Base-by-base conservation (phyloP, 345 rosid species). In the Erucastrum elatum region DNA sequence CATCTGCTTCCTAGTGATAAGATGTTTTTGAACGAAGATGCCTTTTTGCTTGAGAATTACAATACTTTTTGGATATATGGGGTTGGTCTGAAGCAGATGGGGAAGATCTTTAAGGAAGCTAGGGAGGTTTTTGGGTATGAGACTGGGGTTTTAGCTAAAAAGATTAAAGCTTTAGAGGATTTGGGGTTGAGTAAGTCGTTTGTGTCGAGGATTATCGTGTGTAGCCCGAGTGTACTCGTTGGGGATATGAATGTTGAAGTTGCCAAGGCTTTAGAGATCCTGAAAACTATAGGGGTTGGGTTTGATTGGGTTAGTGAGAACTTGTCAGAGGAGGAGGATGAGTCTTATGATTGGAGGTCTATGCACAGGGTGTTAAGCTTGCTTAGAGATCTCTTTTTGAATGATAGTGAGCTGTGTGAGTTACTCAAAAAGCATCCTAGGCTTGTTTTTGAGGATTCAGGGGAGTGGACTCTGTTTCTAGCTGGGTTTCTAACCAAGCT, bases 11-110 rank as follows among this genome's bases (percentile, higher is more conserved):
- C 88, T 0, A 72, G 74, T 37, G 84, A 87, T 68, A 73, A 81
- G 80, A 84, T 88, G 75, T 89, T 85, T 60, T 81, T 90, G 86
- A 75, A 76, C 30, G 96, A 92, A 75, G 97, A 92, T 77, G 77
- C 67, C 13, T 71, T 82, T 34, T 71, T 89, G 85, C 69, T 90
- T 29, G 86, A 86, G 80, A 90, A 92, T 79, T 88, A 84, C 83
- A 84, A 83, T 77, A 87, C 84, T 44, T 80, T 92, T 72, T 90
- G 87, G 77, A 59, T 81, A 31, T 86, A 86, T 75, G 94, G 94
- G 12, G 68, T 92, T 64, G 84, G 83, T 3, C 80, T 83, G 26
- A 82, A 79, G 71, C 77, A 81, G 78, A 86, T 90, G 12, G 96
- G 96, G 72, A 84, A 68, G 81, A 82, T 90, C 10, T 87, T 77